These are phyloP conservation scores for Acanthochlamys bracteata DNA, from an alignment of 106 monocot species.

Conservation along the genomic window DNA sequence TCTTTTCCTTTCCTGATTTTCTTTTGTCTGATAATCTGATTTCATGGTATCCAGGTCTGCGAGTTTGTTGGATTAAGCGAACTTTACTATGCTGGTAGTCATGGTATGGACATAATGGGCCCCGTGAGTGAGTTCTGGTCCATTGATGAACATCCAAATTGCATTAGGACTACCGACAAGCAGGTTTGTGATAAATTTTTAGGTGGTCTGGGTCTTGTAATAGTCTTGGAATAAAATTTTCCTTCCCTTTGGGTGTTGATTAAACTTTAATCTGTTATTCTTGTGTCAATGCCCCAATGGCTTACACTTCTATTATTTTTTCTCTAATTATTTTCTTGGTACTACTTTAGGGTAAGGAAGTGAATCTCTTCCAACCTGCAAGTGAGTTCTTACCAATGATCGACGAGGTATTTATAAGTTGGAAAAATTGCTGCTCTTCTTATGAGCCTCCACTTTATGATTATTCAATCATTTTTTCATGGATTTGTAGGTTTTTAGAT, in stretches of 20 bases:
- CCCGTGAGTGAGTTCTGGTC: conserved; percentile 36
- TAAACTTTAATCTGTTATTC: no score
- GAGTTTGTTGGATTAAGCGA: conserved; percentile 59
- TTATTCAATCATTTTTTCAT: background rate
- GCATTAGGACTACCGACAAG: conserved; percentile 48
- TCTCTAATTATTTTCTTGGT: background rate
- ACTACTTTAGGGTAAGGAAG: conserved; percentile 45
- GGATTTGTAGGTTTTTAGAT: conserved; percentile 46
- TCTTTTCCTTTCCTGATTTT: background rate
- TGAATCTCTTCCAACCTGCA: conserved; percentile 79
- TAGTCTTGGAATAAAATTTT: no score
- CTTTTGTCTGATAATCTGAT: background rate
- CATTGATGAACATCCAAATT: conserved; percentile 28
- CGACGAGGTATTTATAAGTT: conserved; percentile 36
- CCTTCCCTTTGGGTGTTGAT: no score
- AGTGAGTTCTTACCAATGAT: conserved; percentile 77
- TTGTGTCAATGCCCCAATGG: no score
- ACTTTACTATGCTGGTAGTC: conserved; percentile 69
- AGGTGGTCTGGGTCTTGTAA: no score
- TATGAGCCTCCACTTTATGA: background rate
- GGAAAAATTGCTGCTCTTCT: background rate
- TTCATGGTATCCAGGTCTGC: conserved; percentile 37
- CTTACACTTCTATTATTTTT: background rate
- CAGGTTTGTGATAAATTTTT: conserved; percentile 39
- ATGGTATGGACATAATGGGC: conserved; percentile 86